Evolutionary conservation across 2,329 filamentous ascomycete species (phyloP).

Genomic region (Metarhizium sp.): DNA sequence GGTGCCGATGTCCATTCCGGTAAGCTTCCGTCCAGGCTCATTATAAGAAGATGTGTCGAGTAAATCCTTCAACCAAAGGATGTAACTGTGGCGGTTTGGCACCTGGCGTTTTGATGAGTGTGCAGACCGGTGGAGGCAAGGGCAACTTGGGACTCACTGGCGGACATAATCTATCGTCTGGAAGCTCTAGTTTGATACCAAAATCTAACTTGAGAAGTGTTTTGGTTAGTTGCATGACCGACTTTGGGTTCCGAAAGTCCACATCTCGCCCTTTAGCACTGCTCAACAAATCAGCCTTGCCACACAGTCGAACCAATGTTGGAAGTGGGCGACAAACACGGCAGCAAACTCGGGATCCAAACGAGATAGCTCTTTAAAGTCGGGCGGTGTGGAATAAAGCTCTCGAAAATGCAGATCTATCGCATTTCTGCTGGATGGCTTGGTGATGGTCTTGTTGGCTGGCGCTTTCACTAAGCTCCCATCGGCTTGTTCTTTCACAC

Average conservation of each 20-base stretch:
- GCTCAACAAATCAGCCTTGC: not conserved
- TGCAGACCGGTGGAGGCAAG: not conserved
- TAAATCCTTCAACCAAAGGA: conserved; percentile 78
- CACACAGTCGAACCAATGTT: not conserved
- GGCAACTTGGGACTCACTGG: conserved; percentile 28
- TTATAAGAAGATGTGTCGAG: conserved; percentile 61
- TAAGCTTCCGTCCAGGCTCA: conserved; percentile 36
- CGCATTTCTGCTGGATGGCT: not conserved
- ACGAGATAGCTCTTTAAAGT: conserved; percentile 33
- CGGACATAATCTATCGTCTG: conserved; percentile 73
- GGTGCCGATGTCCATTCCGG: conserved; percentile 79
- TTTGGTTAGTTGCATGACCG: conserved; percentile 74
- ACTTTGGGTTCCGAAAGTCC: conserved; percentile 70
- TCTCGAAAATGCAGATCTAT: conserved; percentile 24
- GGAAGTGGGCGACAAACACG: conserved; percentile 22
- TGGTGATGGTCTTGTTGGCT: not conserved
- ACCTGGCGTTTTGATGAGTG: conserved; percentile 27
- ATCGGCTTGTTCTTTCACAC: not conserved
- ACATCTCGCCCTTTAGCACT: conserved; percentile 40
- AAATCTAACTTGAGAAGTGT: conserved; percentile 71
- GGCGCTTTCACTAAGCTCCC: not conserved
- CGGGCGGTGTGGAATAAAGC: conserved; percentile 30
- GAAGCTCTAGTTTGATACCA: conserved; percentile 58
- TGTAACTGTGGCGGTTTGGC: conserved; percentile 71
- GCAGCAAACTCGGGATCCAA: conserved; percentile 32